Base-by-base conservation (phyloP, 148 eudicot species). In the Rhododendron simsii region DNA sequence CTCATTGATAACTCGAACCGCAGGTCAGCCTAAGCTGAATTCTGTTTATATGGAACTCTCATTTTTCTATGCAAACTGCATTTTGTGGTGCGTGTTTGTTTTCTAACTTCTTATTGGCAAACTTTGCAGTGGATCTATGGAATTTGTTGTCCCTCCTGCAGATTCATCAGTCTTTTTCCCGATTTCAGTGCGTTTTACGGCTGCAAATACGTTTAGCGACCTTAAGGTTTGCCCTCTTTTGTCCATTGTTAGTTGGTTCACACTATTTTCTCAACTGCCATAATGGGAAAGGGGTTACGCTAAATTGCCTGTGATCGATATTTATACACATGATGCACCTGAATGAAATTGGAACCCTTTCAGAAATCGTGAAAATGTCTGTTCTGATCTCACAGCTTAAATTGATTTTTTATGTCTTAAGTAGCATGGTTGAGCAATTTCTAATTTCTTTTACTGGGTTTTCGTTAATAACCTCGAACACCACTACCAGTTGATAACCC, bases 141-240 rank as follows among this genome's bases (percentile, higher is more conserved):
- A 97, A 90, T 97, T 97, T 86, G 95, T 93, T 73, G 94, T 98
- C 86, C 99, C 99, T 86, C 93, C 98, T 63, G 93, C 94, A 77
- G 98, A 95, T 87, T 80, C 98, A 71, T 95, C 98, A 37, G 90
- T 88, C 80, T 96, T 98, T 87, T 98, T 94, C 89, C 99, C 99
- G 63, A 95, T 97, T 74, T 93, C 98, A 65, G 99, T 93, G 84
- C 93, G 95, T 28, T 98, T 98, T 82, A 85, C 95, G 83, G 94
- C 99, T 86, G 83, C 96, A 84, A 93, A 87, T 55, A 98, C 98
- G 51, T 98, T 93, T 92, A 94, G 99, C 89, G 94, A 91, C 87
- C 79, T 98, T 41, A 95, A 94, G 99, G 99, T 98, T 81, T 59
- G 76, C 87, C 63, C 65, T 23, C 5, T 53, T 71, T 30, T 30